Conservation (phyloP, 1,139 yeast species). For the Hyphopichia pseudoburtonii region DNA sequence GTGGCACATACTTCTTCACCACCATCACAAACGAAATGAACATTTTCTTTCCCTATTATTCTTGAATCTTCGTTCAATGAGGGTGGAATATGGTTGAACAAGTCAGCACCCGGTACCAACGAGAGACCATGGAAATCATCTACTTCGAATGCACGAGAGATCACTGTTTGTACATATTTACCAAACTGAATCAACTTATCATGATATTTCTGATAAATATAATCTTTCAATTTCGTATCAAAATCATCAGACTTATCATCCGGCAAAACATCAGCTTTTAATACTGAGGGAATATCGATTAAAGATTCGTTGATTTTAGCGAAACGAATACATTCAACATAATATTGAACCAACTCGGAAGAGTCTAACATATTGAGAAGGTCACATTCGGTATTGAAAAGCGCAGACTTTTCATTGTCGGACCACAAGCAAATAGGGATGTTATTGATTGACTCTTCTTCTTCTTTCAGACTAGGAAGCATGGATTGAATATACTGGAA, state of each 20-base stretch:
- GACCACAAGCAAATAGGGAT: constrained; percentile 71
- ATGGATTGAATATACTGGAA: constrained; percentile 59
- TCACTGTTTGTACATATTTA: constrained; percentile 54
- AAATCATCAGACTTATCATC: constrained; percentile 5
- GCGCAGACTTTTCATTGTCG: constrained; percentile 41
- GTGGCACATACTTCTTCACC: constrained; percentile 57
- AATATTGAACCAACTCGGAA: constrained; percentile 57
- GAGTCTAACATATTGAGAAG: constrained; percentile 61
- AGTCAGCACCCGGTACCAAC: constrained; percentile 87
- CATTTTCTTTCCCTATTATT: constrained; percentile 49
- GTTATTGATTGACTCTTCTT: constrained; percentile 16
- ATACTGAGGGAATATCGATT: constrained; percentile 40
- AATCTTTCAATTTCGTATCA: constrained; percentile 8
- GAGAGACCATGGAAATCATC: constrained; percentile 74
- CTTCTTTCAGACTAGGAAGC: constrained; percentile 29
- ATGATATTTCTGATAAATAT: constrained; percentile 11
- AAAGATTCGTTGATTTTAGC: constrained; percentile 33
- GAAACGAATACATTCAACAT: constrained; percentile 49
- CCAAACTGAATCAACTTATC: constrained; percentile 45
- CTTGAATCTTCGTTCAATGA: constrained; percentile 14
- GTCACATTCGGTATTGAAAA: constrained; percentile 70
- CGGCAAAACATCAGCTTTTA: constrained; percentile 20
- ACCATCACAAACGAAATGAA: constrained; percentile 71
- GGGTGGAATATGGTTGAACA: constrained; percentile 71
- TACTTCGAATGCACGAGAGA: constrained; percentile 78